phyloP scores from a whole-genome alignment of 768 basidiomycete species.

The Agrocybe praecox region DNA sequence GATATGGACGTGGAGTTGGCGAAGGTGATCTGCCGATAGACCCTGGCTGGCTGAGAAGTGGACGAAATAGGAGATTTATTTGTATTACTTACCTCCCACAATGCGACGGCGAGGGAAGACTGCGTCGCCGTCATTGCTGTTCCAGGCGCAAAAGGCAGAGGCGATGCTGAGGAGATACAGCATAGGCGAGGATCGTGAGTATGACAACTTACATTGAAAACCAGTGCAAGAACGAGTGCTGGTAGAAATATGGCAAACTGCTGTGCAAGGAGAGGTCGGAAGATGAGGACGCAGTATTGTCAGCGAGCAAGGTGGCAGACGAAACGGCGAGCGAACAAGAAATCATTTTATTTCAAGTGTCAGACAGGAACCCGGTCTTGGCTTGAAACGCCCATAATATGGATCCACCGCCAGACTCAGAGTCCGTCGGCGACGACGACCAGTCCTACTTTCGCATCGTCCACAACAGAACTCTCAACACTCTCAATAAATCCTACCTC shows the following conservation, averaged over 20 bases:
- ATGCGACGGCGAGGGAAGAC: conserved; percentile 51
- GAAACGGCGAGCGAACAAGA: conserved; percentile 30
- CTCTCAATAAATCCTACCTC: conserved; percentile 57
- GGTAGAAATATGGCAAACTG: conserved; percentile 66
- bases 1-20: conserved; percentile 57
- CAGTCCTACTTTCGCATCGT: conserved; percentile 54
- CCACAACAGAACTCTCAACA: conserved; percentile 57
- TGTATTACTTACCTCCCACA: conserved; percentile 60
- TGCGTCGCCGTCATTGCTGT: conserved; percentile 58
- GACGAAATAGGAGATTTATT: conserved; percentile 6
- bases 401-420: conserved; percentile 14
- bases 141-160: conserved; percentile 68
- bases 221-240: conserved; percentile 53
- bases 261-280: conserved; percentile 69
- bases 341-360: conserved; percentile 23
- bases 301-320: conserved; percentile 26
- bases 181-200: conserved; percentile 61
- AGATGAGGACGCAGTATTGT: conserved; percentile 43
- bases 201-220: conserved; percentile 51
- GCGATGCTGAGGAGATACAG: conserved; percentile 61
- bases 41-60: not conserved
- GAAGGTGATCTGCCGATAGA: conserved; percentile 58
- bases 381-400: conserved; percentile 20
- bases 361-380: conserved; percentile 23
- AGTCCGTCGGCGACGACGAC: conserved; percentile 43